Evolutionary conservation across 2,329 filamentous ascomycete species (phyloP), one percentile per base, ranked within the genome.

Genomic region (Dothideomycetes sp.): DNA sequence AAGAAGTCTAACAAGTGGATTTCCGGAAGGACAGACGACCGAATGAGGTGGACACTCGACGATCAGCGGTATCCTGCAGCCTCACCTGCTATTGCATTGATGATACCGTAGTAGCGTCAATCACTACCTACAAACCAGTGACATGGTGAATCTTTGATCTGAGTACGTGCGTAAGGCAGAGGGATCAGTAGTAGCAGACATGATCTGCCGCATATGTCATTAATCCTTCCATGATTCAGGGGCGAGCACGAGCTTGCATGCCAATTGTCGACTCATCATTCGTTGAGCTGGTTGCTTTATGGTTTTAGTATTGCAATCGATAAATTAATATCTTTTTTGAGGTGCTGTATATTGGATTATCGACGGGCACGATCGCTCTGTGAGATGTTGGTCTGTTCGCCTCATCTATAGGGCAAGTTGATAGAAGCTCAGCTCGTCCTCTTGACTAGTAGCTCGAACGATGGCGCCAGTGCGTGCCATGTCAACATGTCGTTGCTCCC

Each of bases 51-150:
- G n/a, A n/a, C n/a, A n/a, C n/a, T n/a, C n/a, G n/a, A n/a, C n/a
- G n/a, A n/a, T 17, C 27, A 18, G 37, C 29, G 37, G 37, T 22
- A 33, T 32, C 33, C 37, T 40, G 37, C 37, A 19, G 37, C 37
- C 22, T 40, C 29, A 12, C 24, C 29, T 18, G 22, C 22, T 11
- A 24, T 24, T 24, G 22, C 22, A 11, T 24, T 33, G 37, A 40
- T 40, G 24, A n/a, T n/a, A n/a, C n/a, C n/a, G n/a, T n/a, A 31
- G 25, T 33, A 22, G 24, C 9, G 13, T 39, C 28, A 32, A 40
- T 33, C 28, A 22, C n/a, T 25, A n/a, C n/a, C n/a, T n/a, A 25
- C n/a, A 18, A 10, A 33, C 24, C 20, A 40, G 15, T 15, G 28
- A 13, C 28, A 33, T 5, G 11, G 3, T 10, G 15, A 16, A 32